These are phyloP conservation scores for Apiotrichum siamense DNA, from an alignment of 1,284 basidiomycete species.

Conservation along the genomic window DNA sequence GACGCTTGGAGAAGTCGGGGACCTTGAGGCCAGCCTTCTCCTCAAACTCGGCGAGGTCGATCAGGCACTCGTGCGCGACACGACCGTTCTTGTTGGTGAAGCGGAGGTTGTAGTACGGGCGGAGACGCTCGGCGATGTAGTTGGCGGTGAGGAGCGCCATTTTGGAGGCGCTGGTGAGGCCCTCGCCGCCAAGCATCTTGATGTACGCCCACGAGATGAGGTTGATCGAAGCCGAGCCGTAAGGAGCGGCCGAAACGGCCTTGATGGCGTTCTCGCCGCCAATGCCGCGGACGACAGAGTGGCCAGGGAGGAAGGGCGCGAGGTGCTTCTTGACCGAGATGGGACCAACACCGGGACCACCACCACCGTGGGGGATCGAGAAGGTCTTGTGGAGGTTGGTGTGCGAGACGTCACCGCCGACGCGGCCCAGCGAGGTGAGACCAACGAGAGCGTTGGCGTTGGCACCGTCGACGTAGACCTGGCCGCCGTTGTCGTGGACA, in stretches of 20 bases:
- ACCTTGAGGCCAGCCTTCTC: constrained; percentile 83
- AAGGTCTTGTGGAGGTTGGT: constrained; percentile 87
- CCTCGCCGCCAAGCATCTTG: constrained; percentile 92
- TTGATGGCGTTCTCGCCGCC: constrained; percentile 70
- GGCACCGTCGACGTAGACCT: constrained; percentile 95
- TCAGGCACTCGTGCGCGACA: constrained; percentile 91
- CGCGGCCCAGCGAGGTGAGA: constrained; percentile 87
- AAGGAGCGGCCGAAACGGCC: constrained; percentile 86
- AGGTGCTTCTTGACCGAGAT: constrained; percentile 93
- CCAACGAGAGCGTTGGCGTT: constrained; percentile 96
- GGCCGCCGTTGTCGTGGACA: constrained; percentile 90
- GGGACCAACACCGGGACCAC: constrained; percentile 84
- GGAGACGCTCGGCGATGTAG: constrained; percentile 87
- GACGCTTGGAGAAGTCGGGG: constrained; percentile 88
- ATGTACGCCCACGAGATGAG: constrained; percentile 98
- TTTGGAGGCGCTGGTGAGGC: constrained; percentile 77
- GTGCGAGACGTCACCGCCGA: constrained; percentile 96
- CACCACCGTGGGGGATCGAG: constrained; percentile 83
- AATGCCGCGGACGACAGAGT: constrained; percentile 63
- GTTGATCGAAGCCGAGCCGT: constrained; percentile 88
- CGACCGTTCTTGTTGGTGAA: constrained; percentile 85
- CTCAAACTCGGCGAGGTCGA: constrained; percentile 93
- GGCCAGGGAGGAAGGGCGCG: constrained; percentile 89
- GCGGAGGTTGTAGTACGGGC: constrained; percentile 77
- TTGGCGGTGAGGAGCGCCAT: constrained; percentile 89